phyloP scores from a whole-genome alignment of 768 basidiomycete species.

The Agaricus subrufescens region DNA sequence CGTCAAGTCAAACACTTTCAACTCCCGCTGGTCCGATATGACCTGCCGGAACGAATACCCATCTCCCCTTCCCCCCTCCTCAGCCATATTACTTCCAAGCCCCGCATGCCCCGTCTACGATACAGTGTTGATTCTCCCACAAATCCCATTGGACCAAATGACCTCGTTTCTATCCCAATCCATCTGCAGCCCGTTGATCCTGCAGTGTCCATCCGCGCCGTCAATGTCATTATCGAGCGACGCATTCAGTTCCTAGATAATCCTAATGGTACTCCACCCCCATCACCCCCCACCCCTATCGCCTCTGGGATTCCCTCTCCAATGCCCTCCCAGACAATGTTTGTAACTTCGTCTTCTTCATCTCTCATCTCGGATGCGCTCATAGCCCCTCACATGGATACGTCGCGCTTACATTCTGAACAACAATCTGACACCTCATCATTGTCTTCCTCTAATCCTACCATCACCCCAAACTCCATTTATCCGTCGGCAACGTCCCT shows the following conservation, averaged over 20 bases:
- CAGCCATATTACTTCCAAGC: conserved; percentile 43
- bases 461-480: conserved; percentile 25
- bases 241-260: conserved; percentile 57
- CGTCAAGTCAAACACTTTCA: conserved; percentile 70
- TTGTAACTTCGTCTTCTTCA: conserved; percentile 16
- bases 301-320: conserved; percentile 11
- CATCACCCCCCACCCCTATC: conserved; percentile 16
- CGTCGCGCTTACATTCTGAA: conserved; percentile 4
- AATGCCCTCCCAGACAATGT: conserved; percentile 9
- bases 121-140: conserved; percentile 56
- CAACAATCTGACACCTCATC: conserved; percentile 23
- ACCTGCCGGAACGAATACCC: conserved; percentile 42
- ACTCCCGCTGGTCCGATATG: conserved; percentile 67
- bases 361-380: conserved; percentile 14
- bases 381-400: conserved; percentile 10
- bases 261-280: conserved; percentile 15
- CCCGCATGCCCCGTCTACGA: conserved; percentile 52
- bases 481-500: conserved; percentile 14
- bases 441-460: conserved; percentile 35
- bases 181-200: conserved; percentile 56
- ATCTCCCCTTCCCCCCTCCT: conserved; percentile 31
- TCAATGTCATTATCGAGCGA: conserved; percentile 64
- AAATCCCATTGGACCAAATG: conserved; percentile 63
- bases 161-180: conserved; percentile 64
- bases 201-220: conserved; percentile 54